Evolutionary conservation across 2,329 filamentous ascomycete genomes (phyloP), one percentile per base, ranked within the genome.

Genomic region (Fusarium heterosporum): DNA sequence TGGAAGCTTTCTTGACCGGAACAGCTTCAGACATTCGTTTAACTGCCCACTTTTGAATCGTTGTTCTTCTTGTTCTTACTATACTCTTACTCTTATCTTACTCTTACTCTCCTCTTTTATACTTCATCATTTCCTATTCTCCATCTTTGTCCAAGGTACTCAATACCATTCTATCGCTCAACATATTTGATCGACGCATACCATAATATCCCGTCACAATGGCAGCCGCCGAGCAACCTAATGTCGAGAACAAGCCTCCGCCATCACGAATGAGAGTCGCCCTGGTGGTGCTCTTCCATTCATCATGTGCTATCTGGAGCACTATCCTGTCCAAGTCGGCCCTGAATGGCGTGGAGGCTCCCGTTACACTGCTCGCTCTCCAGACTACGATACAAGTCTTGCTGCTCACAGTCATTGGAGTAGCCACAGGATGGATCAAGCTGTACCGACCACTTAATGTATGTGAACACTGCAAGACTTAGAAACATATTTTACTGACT

Each of bases 281-380:
- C 55, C 58, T 71, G 58, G 69, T 71, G 38, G 68, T 72, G 26
- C 70, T 72, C 45, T 72, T 72, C 48, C 70, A 72, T 55, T 72
- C 70, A 34, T 66, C 70, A 19, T 72, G 70, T 50, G 70, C 70
- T 48, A 72, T 72, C 51, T 71, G 69, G 68, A 72, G 68, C 53
- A 72, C 70, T 22, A 72, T 72, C 32, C 64, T 72, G 22, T 72
- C 70, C 46, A 72, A 72, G 55, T 72, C 70, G 29, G 70, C 70
- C 32, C 68, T 72, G 22, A 72, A 72, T 38, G 70, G 70, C 9
- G 69, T 72, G 30, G 70, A 72, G 47, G 70, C 70, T 2, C 70
- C 70, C 32, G 70, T 72, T 30, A 72, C 70, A 29, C 57, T 72
- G 19, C 68, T 72, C 25, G 70, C 70, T 13, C 66, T 72, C 11